Evolutionary conservation across 2,329 filamentous ascomycete species (phyloP), one percentile per base, ranked within the genome.

Genomic region (Bisporella sp.): DNA sequence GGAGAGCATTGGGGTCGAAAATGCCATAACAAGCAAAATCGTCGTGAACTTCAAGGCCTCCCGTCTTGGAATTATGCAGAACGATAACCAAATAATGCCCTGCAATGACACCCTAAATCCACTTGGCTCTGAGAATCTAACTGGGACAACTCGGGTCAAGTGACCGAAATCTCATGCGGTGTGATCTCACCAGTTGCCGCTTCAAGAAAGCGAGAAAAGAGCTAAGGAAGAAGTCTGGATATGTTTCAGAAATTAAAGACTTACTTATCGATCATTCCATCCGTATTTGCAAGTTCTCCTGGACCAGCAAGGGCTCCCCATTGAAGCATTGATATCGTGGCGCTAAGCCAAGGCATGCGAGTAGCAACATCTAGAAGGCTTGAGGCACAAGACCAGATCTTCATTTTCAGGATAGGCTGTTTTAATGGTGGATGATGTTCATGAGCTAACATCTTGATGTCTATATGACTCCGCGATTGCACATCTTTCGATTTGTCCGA

Each of bases 331-430:
- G 87, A 86, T 53, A 93, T 67, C 59, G 80, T 73, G 64, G 89
- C 89, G 64, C 76, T 77, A 50, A 96, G 77, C 92, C 92, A 97
- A 56, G 92, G 92, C 89, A 96, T 95, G 68, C 89, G 87, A 57
- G 73, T 69, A 59, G 85, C 76, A 64, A 96, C 70, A 73, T 90
- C 83, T 59, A 90, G 70, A 55, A 95, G 69, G 66, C 81, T 83
- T 55, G 82, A 83, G 50, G 85, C 67, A 69, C 87, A 88, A 61
- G 82, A 75, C 83, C 87, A 96, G 47, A 89, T 66, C 61, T 79
- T 81, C 76, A 93, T 96, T 57, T 79, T 77, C 54, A 93, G 71
- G 59, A 96, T 64, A 44, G 64, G 64, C 46, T 60, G 59, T 54
- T 65, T 66, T 6, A 51, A 53, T 44, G 55, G 51, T 48, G 49